phyloP scores from a whole-genome alignment of 768 basidiomycete genomes.

The Xerocomus spinulosus region DNA sequence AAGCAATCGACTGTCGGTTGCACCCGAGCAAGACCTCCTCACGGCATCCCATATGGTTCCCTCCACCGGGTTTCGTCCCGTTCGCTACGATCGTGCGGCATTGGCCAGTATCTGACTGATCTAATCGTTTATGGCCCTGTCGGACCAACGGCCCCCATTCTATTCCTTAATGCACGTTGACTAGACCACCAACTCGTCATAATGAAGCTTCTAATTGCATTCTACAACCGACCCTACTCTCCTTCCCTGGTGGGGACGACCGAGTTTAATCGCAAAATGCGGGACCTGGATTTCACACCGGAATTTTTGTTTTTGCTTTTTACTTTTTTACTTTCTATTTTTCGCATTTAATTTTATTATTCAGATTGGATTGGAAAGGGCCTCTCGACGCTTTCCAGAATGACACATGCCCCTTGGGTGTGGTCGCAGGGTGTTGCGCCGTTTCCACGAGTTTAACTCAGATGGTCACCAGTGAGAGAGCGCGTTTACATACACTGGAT shows the following conservation, averaged over 20 bases:
- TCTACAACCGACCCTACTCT: constrained; percentile 10
- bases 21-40: constrained; percentile 23
- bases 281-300: constrained; percentile 20
- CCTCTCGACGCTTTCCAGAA: constrained; percentile 11
- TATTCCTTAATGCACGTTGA: constrained; percentile 7
- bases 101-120: constrained; percentile 18
- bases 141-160: constrained; percentile 17
- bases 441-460: constrained; percentile 31
- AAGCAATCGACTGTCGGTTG: constrained; percentile 13
- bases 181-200: constrained; percentile 12
- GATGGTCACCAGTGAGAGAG: constrained; percentile 19
- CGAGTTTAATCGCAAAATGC: constrained; percentile 18
- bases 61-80: constrained; percentile 30
- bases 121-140: constrained; percentile 18
- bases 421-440: constrained; percentile 22
- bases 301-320: constrained; percentile 4
- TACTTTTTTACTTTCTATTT: not conserved
- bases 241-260: constrained; percentile 11
- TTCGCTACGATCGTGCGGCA: constrained; percentile 24
- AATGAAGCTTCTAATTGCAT: constrained; percentile 2
- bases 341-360: not conserved
- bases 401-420: constrained; percentile 23
- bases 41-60: constrained; percentile 29
- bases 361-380: no score
- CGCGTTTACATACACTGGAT: constrained; percentile 1